These are phyloP conservation scores for Leishmania tropica DNA, from an alignment of 208 protist genomes.

Conservation along the genomic window DNA sequence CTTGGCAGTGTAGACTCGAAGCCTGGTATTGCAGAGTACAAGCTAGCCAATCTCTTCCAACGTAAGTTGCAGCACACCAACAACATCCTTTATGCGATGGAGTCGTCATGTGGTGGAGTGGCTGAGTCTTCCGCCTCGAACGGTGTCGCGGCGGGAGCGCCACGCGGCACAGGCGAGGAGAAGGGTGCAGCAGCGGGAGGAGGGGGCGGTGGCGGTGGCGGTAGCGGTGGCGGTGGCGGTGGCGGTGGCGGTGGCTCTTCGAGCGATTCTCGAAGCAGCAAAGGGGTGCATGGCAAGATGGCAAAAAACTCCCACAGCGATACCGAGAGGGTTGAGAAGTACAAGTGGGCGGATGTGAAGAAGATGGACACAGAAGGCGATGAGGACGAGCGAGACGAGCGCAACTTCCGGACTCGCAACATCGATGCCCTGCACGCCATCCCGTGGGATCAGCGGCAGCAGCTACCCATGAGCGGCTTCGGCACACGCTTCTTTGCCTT, in stretches of 20 bases:
- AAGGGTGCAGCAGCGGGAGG: background rate
- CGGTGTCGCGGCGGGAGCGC: background rate
- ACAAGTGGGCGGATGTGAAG: slow-evolving; percentile 28
- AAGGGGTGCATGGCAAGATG: background rate
- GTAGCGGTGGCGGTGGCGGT: slow-evolving; percentile 29
- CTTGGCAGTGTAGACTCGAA: slow-evolving; percentile 4
- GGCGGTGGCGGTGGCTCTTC: slow-evolving; percentile 32
- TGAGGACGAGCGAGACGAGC: slow-evolving; percentile 79
- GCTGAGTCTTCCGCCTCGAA: background rate
- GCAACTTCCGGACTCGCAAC: slow-evolving; percentile 53
- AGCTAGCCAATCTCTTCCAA: slow-evolving; percentile 24
- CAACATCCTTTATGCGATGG: slow-evolving; percentile 16
- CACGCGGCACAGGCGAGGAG: background rate
- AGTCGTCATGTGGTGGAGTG: slow-evolving; percentile 9
- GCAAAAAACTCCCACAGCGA: slow-evolving; percentile 7
- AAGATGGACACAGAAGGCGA: slow-evolving; percentile 39
- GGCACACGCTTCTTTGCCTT: slow-evolving; percentile 81
- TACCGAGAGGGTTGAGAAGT: slow-evolving; percentile 14
- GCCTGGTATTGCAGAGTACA: slow-evolving; percentile 18
- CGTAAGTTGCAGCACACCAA: background rate
- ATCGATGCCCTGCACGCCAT: slow-evolving; percentile 87
- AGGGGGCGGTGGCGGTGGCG: slow-evolving; percentile 23
- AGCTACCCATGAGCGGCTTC: slow-evolving; percentile 81
- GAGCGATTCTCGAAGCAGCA: background rate
- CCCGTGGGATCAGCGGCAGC: slow-evolving; percentile 84